A percentile compares a stretch with the other conserved stretches of the same genome.
phyloP scores from a whole-genome alignment of 345 rosid species.

The Xanthoceras sorbifolium region DNA sequence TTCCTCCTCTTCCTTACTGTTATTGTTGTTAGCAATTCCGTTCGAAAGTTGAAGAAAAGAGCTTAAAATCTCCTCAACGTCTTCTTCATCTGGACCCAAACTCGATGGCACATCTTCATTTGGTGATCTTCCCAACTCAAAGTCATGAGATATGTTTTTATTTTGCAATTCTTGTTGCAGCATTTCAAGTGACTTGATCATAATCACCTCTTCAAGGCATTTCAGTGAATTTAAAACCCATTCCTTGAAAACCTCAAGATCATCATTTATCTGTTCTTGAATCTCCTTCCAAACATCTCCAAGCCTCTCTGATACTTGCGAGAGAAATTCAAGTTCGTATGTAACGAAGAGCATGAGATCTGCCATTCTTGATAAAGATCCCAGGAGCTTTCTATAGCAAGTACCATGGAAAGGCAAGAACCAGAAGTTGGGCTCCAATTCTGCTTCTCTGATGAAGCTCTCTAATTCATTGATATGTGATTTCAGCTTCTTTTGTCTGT shows the following conservation, averaged over 20 bases:
- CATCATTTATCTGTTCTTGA: conserved; percentile 29
- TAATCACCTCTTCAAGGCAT: conserved; percentile 41
- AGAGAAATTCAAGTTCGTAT: conserved; percentile 35
- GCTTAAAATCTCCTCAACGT: conserved; percentile 30
- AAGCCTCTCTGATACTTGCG: conserved; percentile 25
- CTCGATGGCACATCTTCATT: conserved; percentile 17
- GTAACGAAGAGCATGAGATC: conserved; percentile 48
- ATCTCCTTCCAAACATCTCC: conserved; percentile 39
- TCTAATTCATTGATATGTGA: conserved; percentile 34
- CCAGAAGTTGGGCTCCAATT: conserved; percentile 57
- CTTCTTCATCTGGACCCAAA: conserved; percentile 38
- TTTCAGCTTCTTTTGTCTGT: conserved; percentile 38
- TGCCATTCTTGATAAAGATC: conserved; percentile 39
- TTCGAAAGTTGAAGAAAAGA: conserved; percentile 42
- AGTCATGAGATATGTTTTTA: conserved; percentile 41
- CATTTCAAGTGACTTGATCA: conserved; percentile 32
- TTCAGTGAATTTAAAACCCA: conserved; percentile 40
- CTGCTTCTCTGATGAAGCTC: conserved; percentile 48
- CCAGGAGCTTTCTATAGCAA: conserved; percentile 43
- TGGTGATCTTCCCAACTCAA: conserved; percentile 51
- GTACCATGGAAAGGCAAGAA: conserved; percentile 47
- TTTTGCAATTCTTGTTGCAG: conserved; percentile 36
- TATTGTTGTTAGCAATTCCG: conserved; percentile 31
- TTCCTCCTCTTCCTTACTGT: conserved; percentile 38
- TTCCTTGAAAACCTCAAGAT: conserved; percentile 43